Evolutionary conservation across 805 yeast genomes (phyloP).

Genomic region (Kregervanrija pseudodelftensis): DNA sequence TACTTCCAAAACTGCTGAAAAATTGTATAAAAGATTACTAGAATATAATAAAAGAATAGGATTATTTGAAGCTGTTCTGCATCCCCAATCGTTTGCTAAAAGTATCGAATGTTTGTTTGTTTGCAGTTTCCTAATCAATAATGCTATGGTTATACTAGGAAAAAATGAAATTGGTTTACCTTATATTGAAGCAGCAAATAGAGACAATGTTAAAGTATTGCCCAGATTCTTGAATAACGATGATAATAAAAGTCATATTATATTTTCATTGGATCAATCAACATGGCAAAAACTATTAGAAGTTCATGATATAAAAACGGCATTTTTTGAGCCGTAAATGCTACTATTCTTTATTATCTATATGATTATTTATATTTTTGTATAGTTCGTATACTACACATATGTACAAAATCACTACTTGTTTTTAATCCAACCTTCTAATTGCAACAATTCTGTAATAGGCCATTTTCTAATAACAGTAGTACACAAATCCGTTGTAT

Average conservation of each 20-base stretch:
- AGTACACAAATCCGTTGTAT: constrained; percentile 44
- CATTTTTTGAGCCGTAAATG: constrained; percentile 28
- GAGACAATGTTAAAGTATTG: constrained; percentile 15
- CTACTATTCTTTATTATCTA: neutral
- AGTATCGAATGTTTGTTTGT: constrained; percentile 81
- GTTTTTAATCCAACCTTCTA: constrained; percentile 43
- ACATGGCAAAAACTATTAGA: constrained; percentile 59
- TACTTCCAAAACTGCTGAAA: constrained; percentile 57
- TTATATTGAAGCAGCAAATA: constrained; percentile 21
- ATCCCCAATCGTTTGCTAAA: constrained; percentile 71
- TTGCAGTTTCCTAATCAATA: constrained; percentile 71
- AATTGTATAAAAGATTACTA: constrained; percentile 32
- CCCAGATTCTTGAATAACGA: constrained; percentile 17
- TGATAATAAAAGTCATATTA: constrained; percentile 48
- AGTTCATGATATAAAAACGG: constrained; percentile 45
- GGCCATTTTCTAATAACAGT: constrained; percentile 85
- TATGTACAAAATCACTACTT: neutral
- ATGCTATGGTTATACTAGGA: constrained; percentile 54
- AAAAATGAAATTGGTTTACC: constrained; percentile 39
- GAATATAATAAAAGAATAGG: constrained; percentile 36
- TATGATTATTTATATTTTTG: neutral
- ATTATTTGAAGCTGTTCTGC: constrained; percentile 59
- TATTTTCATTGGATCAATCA: constrained; percentile 60
- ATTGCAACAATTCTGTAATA: constrained; percentile 39
- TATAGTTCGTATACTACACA: neutral